Conservation (phyloP, 208 protist genomes). For the Novymonas esmeraldas region DNA sequence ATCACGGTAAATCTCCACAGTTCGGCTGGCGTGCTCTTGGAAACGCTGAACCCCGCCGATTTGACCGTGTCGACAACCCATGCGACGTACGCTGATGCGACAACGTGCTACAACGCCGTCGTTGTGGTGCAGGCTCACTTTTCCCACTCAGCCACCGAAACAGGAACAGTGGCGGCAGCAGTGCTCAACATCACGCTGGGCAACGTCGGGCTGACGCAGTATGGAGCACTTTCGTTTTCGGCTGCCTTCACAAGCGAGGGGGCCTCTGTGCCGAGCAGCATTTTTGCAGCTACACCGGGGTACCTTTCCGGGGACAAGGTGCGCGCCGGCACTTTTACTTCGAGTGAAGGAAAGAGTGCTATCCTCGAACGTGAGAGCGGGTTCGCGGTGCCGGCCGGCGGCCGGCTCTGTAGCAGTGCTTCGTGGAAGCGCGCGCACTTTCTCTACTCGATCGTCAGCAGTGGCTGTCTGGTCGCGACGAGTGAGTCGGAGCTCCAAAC, state of each 20-base stretch:
- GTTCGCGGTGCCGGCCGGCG: constrained; percentile 74
- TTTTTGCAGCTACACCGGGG: constrained; percentile 62
- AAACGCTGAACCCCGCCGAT: constrained; percentile 29
- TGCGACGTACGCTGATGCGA: constrained; percentile 32
- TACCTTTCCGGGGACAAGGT: constrained; percentile 55
- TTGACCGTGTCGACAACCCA: constrained; percentile 17
- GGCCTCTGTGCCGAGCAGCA: constrained; percentile 31
- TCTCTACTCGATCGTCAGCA: constrained; percentile 61
- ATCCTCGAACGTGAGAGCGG: constrained; percentile 60
- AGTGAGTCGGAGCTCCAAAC: constrained; percentile 50
- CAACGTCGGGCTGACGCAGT: constrained; percentile 25
- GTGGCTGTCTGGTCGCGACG: constrained; percentile 48
- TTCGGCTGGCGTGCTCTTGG: constrained; percentile 31
- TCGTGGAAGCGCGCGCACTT: constrained; percentile 49
- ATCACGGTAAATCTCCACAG: constrained; percentile 42
- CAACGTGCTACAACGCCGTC: constrained; percentile 61
- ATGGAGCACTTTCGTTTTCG: constrained; percentile 51
- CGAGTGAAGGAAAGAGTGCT: constrained; percentile 31
- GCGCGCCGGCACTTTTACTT: constrained; percentile 49
- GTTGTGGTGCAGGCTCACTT: constrained; percentile 32
- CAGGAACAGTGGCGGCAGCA: constrained; percentile 28
- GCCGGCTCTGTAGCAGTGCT: constrained; percentile 35
- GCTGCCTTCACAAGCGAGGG: constrained; percentile 38
- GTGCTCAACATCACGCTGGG: constrained; percentile 29
- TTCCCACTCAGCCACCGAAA: constrained; percentile 38